A percentile compares a stretch with the other conserved stretches of the same genome.
Evolutionary conservation across 2,329 filamentous ascomycete genomes (phyloP).

Genomic region (Ophiostoma australiae): DNA sequence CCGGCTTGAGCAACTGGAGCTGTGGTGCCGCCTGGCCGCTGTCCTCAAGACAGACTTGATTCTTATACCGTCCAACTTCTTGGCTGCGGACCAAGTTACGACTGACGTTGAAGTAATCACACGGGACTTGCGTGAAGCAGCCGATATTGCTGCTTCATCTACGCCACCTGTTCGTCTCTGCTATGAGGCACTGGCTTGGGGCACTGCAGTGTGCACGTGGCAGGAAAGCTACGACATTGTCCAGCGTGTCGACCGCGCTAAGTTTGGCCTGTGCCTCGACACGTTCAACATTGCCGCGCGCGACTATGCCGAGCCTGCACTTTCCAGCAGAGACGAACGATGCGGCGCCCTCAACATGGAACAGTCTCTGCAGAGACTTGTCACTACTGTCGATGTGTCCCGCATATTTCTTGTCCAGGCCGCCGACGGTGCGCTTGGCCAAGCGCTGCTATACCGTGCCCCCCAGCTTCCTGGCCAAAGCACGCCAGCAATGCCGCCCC

Average conservation of each 20-base stretch:
- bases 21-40: slow-evolving; percentile 55
- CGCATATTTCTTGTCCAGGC: slow-evolving; percentile 61
- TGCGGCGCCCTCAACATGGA: slow-evolving; percentile 45
- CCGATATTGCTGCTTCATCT: slow-evolving; percentile 54
- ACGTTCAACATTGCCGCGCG: slow-evolving; percentile 59
- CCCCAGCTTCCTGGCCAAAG: slow-evolving; percentile 50
- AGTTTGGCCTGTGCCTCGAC: slow-evolving; percentile 59
- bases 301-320: slow-evolving; percentile 53
- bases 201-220: slow-evolving; percentile 56
- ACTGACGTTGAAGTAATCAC: slow-evolving; percentile 47
- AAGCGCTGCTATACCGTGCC: slow-evolving; percentile 43
- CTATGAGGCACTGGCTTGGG: slow-evolving; percentile 59
- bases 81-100: slow-evolving; percentile 34
- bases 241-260: slow-evolving; percentile 47
- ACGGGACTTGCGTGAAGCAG: slow-evolving; percentile 49
- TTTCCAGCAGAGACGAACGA: slow-evolving; percentile 38
- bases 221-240: slow-evolving; percentile 55
- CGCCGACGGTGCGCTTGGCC: slow-evolving; percentile 50
- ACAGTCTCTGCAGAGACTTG: slow-evolving; percentile 44
- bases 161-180: slow-evolving; percentile 49
- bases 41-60: slow-evolving; percentile 57
- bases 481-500: slow-evolving; percentile 49
- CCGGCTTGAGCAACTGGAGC: slow-evolving; percentile 49
- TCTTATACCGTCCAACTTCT: slow-evolving; percentile 57
- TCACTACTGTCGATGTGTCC: slow-evolving; percentile 42